Evolutionary conservation across 371 early-diverging fungal genomes (phyloP).

Genomic region (Rhizopus microsporus): DNA sequence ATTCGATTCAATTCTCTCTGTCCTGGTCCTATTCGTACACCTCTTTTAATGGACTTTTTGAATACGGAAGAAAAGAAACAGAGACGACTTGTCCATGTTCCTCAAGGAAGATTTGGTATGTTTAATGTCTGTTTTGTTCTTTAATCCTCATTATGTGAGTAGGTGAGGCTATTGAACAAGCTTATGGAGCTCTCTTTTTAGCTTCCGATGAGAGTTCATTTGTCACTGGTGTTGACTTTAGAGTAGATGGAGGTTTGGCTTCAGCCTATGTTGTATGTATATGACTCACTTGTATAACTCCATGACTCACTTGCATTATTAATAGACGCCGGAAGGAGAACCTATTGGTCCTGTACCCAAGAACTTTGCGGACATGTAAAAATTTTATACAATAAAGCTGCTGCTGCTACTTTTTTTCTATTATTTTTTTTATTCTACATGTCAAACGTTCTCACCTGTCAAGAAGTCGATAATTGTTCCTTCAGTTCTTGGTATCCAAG

Average conservation of each 20-base stretch:
- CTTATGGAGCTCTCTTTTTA: slow-evolving; percentile 80
- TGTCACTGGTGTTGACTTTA: slow-evolving; percentile 85
- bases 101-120: slow-evolving; percentile 84
- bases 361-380: slow-evolving; percentile 43
- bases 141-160: not conserved
- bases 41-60: slow-evolving; percentile 84
- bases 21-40: slow-evolving; percentile 85
- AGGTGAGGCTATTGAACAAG: slow-evolving; percentile 89
- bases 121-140: not conserved
- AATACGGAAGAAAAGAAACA: slow-evolving; percentile 87
- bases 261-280: slow-evolving; percentile 70
- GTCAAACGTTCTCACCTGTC: slow-evolving; percentile 2
- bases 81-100: slow-evolving; percentile 80
- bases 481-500: slow-evolving; percentile 79
- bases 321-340: slow-evolving; percentile 55
- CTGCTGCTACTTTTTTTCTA: not conserved
- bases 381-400: not conserved
- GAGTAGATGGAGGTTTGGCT: slow-evolving; percentile 84
- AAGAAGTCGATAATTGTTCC: slow-evolving; percentile 67
- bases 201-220: slow-evolving; percentile 83
- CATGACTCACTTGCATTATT: not conserved
- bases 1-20: slow-evolving; percentile 89
- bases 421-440: not conserved
- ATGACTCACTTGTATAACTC: not conserved
- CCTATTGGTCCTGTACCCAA: slow-evolving; percentile 46